Base-by-base conservation (phyloP, 306 rosid genomes). In the Ceratonia siliqua region DNA sequence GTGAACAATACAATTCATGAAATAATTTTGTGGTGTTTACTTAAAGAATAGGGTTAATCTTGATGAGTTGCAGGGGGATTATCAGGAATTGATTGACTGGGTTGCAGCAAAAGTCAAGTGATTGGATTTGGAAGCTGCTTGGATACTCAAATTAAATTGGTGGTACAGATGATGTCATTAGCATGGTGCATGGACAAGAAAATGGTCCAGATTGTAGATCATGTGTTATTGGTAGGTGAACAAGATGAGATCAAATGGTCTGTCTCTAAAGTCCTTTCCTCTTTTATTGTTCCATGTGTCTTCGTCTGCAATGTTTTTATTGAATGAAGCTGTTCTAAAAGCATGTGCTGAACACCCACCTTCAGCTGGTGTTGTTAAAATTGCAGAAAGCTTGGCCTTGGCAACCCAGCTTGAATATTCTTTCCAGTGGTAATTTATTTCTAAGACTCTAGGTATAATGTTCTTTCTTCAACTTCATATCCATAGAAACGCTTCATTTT, bases 171-270 rank as follows among this genome's bases (percentile, higher is more conserved):
- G 17, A 21, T 38, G 9, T 38, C 27, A 22, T 53, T 12, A n/a
- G 25, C 36, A 36, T 62, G 14, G 48, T 18, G 45, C 28, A 33
- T 24, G 8, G 41, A 18, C 48, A 38, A 39, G 45, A 39, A 2
- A 39, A 8, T 36, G 28, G 25, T 20, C n/a, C n/a, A n/a, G n/a
- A n/a, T n/a, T n/a, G 53, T 42, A 50, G 39, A 65, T 32, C 21
- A 38, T 53, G 27, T 53, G 52, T 52, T 35, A 67, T 28, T 15
- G 45, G 35, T 70, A 13, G 64, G 64, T 70, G 45, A 70, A 53
- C 33, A 70, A 49, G 24, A 53, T 4, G 12, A 9, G 45, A 8
- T 2, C 7, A 5, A 33, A 17, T n/a, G n/a, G n/a, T n/a, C n/a
- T 21, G 3, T 52, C 30, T 39, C 12, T 53, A 17, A 22, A 14